Evolutionary conservation across 306 rosid species (phyloP).

Genomic region (Citrullus colocynthis): DNA sequence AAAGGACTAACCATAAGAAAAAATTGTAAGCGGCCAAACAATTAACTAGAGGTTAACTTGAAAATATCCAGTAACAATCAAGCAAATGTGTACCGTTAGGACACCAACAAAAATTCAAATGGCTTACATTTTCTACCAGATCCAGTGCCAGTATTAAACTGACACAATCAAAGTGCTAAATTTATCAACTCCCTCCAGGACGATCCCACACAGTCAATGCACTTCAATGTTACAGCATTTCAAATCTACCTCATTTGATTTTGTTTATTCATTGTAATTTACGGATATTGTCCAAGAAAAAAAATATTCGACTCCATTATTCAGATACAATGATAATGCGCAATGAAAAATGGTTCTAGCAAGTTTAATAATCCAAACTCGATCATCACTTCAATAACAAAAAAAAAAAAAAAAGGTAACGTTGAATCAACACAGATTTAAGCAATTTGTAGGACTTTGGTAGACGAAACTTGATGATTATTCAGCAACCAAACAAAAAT

Average conservation of each 20-base stretch:
- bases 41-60: neutral
- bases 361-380: neutral
- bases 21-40: neutral
- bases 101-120: neutral
- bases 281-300: neutral
- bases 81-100: neutral
- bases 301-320: neutral
- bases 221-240: neutral
- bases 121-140: slow-evolving; percentile 73
- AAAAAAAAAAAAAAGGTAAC: too few relatives aligned
- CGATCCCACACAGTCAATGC: neutral
- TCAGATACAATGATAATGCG: neutral
- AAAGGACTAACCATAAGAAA: neutral
- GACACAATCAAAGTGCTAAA: slow-evolving; percentile 83
- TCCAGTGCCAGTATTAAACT: slow-evolving; percentile 79
- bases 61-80: neutral
- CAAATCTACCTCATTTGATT: neutral
- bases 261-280: neutral
- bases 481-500: neutral
- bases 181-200: neutral
- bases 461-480: too few relatives aligned
- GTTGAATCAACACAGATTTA: too few relatives aligned
- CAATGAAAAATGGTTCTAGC: neutral
- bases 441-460: neutral
- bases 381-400: neutral